These are phyloP conservation scores for Talaromyces sp. DNA, from an alignment of 2,329 filamentous ascomycete genomes.

Conservation along the genomic window DNA sequence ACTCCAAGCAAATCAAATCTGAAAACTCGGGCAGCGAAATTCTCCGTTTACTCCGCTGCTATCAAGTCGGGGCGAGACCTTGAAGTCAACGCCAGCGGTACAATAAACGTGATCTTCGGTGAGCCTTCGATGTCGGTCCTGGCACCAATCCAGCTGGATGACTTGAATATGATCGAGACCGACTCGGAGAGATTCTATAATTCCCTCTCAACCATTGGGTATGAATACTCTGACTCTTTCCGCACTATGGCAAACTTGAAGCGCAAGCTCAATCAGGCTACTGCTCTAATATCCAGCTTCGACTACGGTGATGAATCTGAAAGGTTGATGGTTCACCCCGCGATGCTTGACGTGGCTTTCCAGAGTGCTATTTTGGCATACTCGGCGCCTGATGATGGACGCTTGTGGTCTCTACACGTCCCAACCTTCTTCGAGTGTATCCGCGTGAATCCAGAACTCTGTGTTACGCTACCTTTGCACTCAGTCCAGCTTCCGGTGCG, in stretches of 20 bases:
- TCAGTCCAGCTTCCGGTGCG: not conserved
- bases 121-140: not conserved
- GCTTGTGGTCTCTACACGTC: slow-evolving; percentile 1
- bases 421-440: not conserved
- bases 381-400: slow-evolving; percentile 16
- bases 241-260: slow-evolving; percentile 10
- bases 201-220: slow-evolving; percentile 19
- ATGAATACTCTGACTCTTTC: slow-evolving; percentile 23
- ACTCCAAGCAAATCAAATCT: not conserved
- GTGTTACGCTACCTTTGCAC: not conserved
- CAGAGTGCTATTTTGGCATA: slow-evolving; percentile 14
- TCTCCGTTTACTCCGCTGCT: not conserved
- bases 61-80: not conserved
- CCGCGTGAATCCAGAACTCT: not conserved
- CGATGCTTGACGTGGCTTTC: slow-evolving; percentile 3
- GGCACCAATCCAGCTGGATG: not conserved
- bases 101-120: not conserved
- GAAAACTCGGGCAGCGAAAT: not conserved
- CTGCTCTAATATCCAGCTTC: not conserved
- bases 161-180: slow-evolving; percentile 3
- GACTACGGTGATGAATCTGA: not conserved
- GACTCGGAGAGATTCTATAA: slow-evolving; percentile 21
- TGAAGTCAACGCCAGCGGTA: not conserved
- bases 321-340: slow-evolving; percentile 1
- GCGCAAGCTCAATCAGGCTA: slow-evolving; percentile 12